Percentiles rank a stretch among this genome's conserved stretches.
These are phyloP conservation scores for Scedosporium apiospermum DNA, from an alignment of 2,329 filamentous ascomycete species.

Conservation along the genomic window DNA sequence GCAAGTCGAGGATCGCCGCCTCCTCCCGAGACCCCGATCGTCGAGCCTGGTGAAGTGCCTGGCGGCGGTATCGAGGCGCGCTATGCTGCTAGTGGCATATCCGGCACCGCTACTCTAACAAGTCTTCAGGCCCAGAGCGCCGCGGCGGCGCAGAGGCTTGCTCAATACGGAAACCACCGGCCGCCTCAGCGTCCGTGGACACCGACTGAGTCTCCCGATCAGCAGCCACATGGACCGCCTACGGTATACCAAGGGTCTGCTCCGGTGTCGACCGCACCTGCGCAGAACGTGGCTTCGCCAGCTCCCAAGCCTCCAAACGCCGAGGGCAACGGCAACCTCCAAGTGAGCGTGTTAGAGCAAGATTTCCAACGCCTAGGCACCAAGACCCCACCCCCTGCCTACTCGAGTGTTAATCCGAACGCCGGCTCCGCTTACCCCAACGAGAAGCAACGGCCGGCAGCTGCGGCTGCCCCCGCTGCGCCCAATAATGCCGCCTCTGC, in stretches of 20 bases:
- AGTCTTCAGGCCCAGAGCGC: constrained; percentile 62
- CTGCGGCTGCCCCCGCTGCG: constrained; percentile 17
- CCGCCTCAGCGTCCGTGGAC: constrained; percentile 67
- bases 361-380: constrained; percentile 77
- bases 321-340: constrained; percentile 29
- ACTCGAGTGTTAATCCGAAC: constrained; percentile 62
- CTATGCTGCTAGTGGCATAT: constrained; percentile 85
- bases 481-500: constrained; percentile 18
- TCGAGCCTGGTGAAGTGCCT: constrained; percentile 60
- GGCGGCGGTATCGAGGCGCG: constrained; percentile 81
- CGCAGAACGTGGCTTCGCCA: constrained; percentile 23
- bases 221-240: constrained; percentile 79
- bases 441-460: constrained; percentile 58
- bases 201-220: constrained; percentile 81
- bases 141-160: constrained; percentile 69
- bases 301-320: constrained; percentile 18
- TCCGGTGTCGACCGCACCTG: constrained; percentile 50
- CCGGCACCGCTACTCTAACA: constrained; percentile 72
- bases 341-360: constrained; percentile 68
- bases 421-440: constrained; percentile 57
- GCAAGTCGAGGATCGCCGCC: constrained; percentile 89
- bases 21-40: constrained; percentile 83
- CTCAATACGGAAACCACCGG: constrained; percentile 57
- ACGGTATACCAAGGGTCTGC: constrained; percentile 83
- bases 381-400: constrained; percentile 87